Percentiles rank a stretch among this genome's conserved stretches.
These are phyloP conservation scores for Exophiala lecanii-corni DNA, from an alignment of 2,329 filamentous ascomycete genomes.

Conservation along the genomic window DNA sequence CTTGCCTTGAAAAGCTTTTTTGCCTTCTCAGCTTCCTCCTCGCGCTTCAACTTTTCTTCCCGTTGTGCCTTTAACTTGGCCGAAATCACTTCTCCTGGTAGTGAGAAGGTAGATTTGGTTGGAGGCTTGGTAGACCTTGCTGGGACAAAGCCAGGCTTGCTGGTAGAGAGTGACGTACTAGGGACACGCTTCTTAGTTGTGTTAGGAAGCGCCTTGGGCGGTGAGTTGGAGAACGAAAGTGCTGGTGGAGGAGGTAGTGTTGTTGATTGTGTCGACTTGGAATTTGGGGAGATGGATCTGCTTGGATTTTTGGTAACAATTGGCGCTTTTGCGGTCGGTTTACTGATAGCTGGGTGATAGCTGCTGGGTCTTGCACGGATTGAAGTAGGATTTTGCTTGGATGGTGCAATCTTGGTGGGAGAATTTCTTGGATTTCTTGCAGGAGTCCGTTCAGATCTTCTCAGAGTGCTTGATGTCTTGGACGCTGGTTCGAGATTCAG, in stretches of 20 bases:
- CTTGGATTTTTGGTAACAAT: conserved; percentile 12
- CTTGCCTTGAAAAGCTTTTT: conserved; percentile 45
- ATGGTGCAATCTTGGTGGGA: conserved; percentile 12
- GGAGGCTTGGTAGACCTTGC: conserved; percentile 49
- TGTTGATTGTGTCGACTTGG: conserved; percentile 11
- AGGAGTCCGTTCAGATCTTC: conserved; percentile 15
- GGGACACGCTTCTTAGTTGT: conserved; percentile 41
- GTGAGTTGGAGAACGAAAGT: conserved; percentile 25
- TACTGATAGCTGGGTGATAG: conserved; percentile 8
- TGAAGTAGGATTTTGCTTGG: conserved; percentile 8
- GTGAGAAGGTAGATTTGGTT: conserved; percentile 47
- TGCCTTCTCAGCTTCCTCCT: conserved; percentile 36
- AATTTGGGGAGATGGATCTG: conserved; percentile 18
- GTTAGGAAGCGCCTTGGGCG: conserved; percentile 24
- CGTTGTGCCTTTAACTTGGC: conserved; percentile 50
- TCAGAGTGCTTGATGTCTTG: conserved; percentile 1
- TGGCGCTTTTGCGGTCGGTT: conserved; percentile 11
- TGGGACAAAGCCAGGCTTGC: conserved; percentile 46
- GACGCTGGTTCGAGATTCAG: not conserved
- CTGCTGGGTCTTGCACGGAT: conserved; percentile 4
- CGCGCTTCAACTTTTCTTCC: conserved; percentile 44
- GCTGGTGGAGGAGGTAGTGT: conserved; percentile 7
- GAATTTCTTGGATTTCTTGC: conserved; percentile 27
- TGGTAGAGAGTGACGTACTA: conserved; percentile 33
- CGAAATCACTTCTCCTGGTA: conserved; percentile 51